Evolutionary conservation across 108 stramenopile species (phyloP).

Genomic region (Cafeteria roenbergensis): DNA sequence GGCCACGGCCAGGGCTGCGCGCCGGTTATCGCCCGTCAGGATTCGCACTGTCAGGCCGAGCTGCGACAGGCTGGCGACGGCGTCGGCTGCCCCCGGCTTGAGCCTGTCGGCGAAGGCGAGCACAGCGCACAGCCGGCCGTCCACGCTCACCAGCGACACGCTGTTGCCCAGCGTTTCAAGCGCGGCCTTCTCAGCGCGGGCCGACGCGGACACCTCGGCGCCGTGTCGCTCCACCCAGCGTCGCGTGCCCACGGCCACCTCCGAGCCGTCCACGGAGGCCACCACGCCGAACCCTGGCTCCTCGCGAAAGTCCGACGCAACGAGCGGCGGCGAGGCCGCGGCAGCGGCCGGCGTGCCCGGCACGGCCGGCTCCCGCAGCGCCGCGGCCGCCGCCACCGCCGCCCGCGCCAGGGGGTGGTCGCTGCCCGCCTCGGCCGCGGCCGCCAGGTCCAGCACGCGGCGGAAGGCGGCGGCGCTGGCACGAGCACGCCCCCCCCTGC

Average conservation of each 20-base stretch:
- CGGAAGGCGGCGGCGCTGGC: neutral
- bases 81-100: constrained; percentile 51
- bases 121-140: constrained; percentile 50
- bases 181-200: constrained; percentile 23
- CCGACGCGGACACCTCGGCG: neutral
- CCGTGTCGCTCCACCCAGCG: neutral
- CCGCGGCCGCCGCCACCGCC: too few species aligned
- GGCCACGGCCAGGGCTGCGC: constrained; percentile 72
- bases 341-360: too few species aligned
- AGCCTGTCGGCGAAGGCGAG: constrained; percentile 67
- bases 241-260: neutral
- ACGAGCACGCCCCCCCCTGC: too few species aligned
- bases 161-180: constrained; percentile 64
- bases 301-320: too few species aligned
- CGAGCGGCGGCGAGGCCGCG: too few species aligned
- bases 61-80: constrained; percentile 47
- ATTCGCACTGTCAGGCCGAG: constrained; percentile 80
- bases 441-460: constrained; percentile 17
- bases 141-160: constrained; percentile 58
- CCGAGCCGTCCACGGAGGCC: too few species aligned
- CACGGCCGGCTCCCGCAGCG: too few species aligned
- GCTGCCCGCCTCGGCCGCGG: constrained; percentile 44
- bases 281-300: too few species aligned
- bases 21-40: constrained; percentile 82
- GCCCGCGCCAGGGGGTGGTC: constrained; percentile 40